Evolutionary conservation across 495 filamentous ascomycete genomes (phyloP).

Genomic region (Delitschia confertaspora): DNA sequence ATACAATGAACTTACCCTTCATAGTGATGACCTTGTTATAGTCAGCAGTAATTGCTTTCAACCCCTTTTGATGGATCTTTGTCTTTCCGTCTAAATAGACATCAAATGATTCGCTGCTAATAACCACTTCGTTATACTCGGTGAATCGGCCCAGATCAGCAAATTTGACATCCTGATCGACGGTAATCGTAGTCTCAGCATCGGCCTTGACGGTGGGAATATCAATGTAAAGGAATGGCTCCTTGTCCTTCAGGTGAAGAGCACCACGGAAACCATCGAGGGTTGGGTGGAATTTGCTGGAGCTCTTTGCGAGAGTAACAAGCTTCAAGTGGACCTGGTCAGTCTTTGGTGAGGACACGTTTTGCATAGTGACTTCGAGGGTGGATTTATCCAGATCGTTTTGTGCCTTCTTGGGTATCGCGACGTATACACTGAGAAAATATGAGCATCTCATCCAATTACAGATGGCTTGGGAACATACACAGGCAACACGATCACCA

Average conservation of each 20-base stretch:
- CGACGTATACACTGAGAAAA: conserved; percentile 57
- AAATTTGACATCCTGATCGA: conserved; percentile 46
- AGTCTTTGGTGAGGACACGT: conserved; percentile 50
- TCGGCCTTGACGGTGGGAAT: conserved; percentile 48
- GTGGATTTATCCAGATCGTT: conserved; percentile 54
- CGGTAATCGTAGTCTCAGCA: conserved; percentile 45
- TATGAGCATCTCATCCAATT: conserved; percentile 3
- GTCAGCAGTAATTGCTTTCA: conserved; percentile 44
- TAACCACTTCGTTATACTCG: conserved; percentile 46
- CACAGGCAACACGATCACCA: conserved; percentile 57
- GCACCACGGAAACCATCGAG: conserved; percentile 49
- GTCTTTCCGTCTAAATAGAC: conserved; percentile 53
- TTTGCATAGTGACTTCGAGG: conserved; percentile 50
- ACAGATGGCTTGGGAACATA: conserved; percentile 42
- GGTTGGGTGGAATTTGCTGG: conserved; percentile 44
- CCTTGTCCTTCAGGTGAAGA: conserved; percentile 45
- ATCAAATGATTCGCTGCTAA: conserved; percentile 48
- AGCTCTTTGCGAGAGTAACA: conserved; percentile 40
- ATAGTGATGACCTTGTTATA: conserved; percentile 50
- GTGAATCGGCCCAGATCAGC: conserved; percentile 48
- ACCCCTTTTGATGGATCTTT: conserved; percentile 41
- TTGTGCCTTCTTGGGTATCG: conserved; percentile 64
- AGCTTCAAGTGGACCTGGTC: conserved; percentile 49
- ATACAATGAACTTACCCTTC: conserved; percentile 49
- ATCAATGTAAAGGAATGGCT: conserved; percentile 49